Evolutionary conservation across 1,139 yeast genomes (phyloP), one percentile per base, ranked within the genome.

Genomic region (Debaryomyces coudertii): DNA sequence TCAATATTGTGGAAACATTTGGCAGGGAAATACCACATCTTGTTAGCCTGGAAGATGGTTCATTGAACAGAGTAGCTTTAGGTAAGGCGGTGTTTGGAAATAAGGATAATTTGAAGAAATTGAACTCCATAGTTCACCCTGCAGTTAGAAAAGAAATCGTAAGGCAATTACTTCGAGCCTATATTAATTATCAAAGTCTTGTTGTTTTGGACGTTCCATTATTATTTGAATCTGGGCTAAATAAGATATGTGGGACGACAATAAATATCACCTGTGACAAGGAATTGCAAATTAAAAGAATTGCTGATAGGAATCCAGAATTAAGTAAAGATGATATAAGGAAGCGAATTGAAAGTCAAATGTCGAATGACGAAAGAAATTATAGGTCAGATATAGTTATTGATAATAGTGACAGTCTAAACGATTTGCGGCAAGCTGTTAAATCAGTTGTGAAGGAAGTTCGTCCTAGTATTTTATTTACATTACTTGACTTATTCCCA

Each of bases 201-300:
- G 90, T 92, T 11, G 70, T 95, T 0, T 67, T 93, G 48, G 99
- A 95, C 59, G 93, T 93, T 2, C 99, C 99, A 0, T 69, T 95
- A 34, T 70, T 95, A 24, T 93, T 88, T 65, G 99, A 95, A 62
- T 78, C 90, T 29, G 80, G 83, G 1, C 71, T 93, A 53, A 82
- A 89, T 60, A 61, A 66, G 47, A 67, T 87, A 27, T 92, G 98
- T 63, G 96, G 95, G 0, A 62, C 72, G 7, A 79, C 86, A 0
- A 64, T 93, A 1, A 84, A 89, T 4, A 90, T 92, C 0, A 66
- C 82, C 0, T 87, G 96, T 54, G 69, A 73, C 7, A 70, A 69
- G 18, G 76, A 76, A 1, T 51, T 65, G 4, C 98, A 95, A 63
- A 54, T 86, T 28, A 67, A 76, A 49, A 72, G 99, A 46, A 71